Conservation (phyloP, 1,284 basidiomycete species). For the Rhizoctonia solani region DNA sequence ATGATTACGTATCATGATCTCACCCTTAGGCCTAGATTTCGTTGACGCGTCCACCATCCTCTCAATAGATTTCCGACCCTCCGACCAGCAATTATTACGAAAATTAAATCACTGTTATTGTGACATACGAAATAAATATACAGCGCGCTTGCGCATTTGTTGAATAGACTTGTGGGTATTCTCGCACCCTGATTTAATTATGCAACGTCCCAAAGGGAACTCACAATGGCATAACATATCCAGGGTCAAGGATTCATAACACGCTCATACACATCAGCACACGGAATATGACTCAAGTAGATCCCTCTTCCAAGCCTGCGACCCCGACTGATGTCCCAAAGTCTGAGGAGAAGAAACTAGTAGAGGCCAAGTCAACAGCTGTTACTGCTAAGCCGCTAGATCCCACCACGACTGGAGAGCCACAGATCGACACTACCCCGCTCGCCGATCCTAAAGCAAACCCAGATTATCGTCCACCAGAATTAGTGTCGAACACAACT, state of each 20-base stretch:
- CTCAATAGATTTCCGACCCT: neutral
- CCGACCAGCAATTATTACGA: neutral
- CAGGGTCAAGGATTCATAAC: neutral
- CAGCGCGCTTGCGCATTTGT: neutral
- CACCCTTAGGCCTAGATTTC: neutral
- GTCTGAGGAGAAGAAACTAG: too few relatives aligned
- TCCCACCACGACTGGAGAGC: neutral
- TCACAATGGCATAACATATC: too few relatives aligned
- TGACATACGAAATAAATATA: neutral
- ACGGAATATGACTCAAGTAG: neutral
- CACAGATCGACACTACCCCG: neutral
- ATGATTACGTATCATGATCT: neutral
- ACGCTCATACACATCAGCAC: neutral
- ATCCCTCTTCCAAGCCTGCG: neutral
- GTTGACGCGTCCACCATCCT: neutral
- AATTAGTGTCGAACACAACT: constrained; percentile 13
- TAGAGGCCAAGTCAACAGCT: neutral
- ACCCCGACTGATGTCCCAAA: too few relatives aligned
- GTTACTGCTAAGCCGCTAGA: neutral
- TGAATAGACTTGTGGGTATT: too few relatives aligned
- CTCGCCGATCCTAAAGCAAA: neutral
- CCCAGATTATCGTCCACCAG: constrained; percentile 16
- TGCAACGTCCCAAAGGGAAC: too few relatives aligned
- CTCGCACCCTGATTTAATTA: too few relatives aligned
- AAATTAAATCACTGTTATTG: neutral